A percentile compares a stretch with the other conserved stretches of the same genome.
phyloP scores from a whole-genome alignment of 257 asterid genomes.

The Salvia hispanica region DNA sequence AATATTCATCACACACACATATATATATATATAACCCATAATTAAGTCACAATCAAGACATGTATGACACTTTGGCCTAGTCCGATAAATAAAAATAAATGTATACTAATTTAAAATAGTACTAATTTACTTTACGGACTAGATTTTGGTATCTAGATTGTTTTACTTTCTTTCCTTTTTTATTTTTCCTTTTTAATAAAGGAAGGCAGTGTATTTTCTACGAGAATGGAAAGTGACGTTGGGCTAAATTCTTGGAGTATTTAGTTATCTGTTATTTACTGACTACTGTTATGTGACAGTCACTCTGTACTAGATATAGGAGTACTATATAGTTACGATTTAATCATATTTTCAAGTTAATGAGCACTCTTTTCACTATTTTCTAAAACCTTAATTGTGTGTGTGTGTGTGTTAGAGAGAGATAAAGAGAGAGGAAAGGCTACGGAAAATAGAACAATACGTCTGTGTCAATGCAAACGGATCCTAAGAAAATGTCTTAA shows the following conservation, averaged over 20 bases:
- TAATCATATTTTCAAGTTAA: too few relatives aligned
- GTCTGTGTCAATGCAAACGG: conserved; percentile 32
- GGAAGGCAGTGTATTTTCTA: not conserved
- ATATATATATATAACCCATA: too few relatives aligned
- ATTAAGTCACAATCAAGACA: too few relatives aligned
- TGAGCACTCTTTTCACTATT: too few relatives aligned
- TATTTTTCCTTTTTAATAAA: not conserved
- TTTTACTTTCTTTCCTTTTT: not conserved
- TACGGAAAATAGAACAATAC: conserved; percentile 10
- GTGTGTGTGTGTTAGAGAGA: not conserved
- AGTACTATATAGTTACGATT: too few relatives aligned
- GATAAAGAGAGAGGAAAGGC: conserved; percentile 13
- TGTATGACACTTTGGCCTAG: too few relatives aligned
- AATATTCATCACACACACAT: too few relatives aligned
- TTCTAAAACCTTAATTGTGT: too few relatives aligned
- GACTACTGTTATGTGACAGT: not conserved
- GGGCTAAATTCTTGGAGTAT: not conserved
- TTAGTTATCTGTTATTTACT: not conserved
- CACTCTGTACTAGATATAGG: too few relatives aligned
- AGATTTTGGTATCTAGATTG: not conserved
- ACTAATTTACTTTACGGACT: not conserved
- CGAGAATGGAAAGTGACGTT: too few relatives aligned
- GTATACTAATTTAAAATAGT: too few relatives aligned
- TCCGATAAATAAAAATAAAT: too few relatives aligned
- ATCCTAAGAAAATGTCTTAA: conserved; percentile 33